Evolutionary conservation across 2,329 filamentous ascomycete genomes (phyloP), one percentile per base, ranked within the genome.

Genomic region (Rhynchosporium graminicola): DNA sequence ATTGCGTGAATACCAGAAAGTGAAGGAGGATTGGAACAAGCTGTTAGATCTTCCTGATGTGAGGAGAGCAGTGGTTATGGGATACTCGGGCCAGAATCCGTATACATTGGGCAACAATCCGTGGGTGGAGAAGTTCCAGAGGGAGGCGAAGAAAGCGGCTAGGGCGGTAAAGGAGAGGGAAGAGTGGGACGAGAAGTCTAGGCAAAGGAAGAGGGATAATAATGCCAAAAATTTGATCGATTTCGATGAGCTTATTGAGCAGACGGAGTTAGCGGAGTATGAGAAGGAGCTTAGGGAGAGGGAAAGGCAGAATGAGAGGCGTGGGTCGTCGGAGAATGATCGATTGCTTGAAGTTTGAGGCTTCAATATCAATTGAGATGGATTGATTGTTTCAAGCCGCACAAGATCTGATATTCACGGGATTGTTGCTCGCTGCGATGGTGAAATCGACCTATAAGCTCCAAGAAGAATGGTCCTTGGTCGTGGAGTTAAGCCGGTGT

Each of bases 11-110:
- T 67, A 69, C 48, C 62, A 64, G 29, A 57, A 66, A 15, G 70
- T 70, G 26, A 63, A 63, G 20, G 62, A 67, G 12, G 66, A 68
- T 40, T 72, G 65, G 52, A 64, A 71, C 46, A 58, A 59, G 15
- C 43, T 71, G 4, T 58, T 69, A n/a, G 57, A 58, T 1, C 54
- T 71, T 40, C 64, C 65, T 5, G 70, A 72, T 33, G 62, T 72
- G 2, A 55, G 65, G 26, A 60, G 70, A 2, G 69, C 66, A 10
- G 59, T 70, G 5, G 59, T 72, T 7, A 69, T 67, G 60, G 70
- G 70, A 1, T 72, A 67, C 46, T 65, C 67, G 3, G 65, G 67
- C 0, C 69, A 72, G 42, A 72, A 72, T 59, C 70, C 70, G 8
- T 72, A 69, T 54, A 57, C 68, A 9, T 36, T 66, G 13, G 66